These are phyloP conservation scores for Cladorrhinum sp. DNA, from an alignment of 2,329 filamentous ascomycete genomes.

Conservation along the genomic window DNA sequence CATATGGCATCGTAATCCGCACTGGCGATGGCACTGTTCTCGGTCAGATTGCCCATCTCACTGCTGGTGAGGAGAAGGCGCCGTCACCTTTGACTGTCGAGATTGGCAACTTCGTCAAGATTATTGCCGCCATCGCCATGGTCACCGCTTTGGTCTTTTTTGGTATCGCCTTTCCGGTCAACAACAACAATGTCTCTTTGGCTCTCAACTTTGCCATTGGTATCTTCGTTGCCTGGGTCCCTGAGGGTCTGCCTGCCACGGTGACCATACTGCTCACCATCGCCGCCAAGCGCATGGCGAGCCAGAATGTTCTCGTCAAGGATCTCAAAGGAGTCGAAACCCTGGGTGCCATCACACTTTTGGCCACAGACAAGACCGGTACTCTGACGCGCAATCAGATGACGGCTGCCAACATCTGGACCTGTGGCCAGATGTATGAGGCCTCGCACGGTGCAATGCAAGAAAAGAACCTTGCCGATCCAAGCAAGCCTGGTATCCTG, in stretches of 20 bases:
- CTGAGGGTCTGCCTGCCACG: conserved; percentile 40
- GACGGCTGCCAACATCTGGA: conserved; percentile 40
- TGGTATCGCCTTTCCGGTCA: conserved; percentile 21
- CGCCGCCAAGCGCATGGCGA: conserved; percentile 37
- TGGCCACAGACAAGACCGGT: conserved; percentile 65
- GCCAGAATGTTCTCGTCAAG: conserved; percentile 55
- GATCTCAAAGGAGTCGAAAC: conserved; percentile 55
- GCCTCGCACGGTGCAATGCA: conserved; percentile 58
- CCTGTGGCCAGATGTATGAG: conserved; percentile 26
- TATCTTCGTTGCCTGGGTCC: conserved; percentile 39
- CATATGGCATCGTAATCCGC: conserved; percentile 51
- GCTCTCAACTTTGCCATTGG: conserved; percentile 22
- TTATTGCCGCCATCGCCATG: conserved; percentile 34
- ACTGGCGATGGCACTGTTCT: conserved; percentile 56
- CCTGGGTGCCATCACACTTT: conserved; percentile 51
- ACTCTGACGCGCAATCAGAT: conserved; percentile 64
- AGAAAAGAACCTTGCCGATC: conserved; percentile 52
- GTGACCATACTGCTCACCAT: conserved; percentile 32
- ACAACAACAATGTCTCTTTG: conserved; percentile 25
- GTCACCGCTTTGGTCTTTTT: conserved; percentile 27
- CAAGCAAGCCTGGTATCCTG: conserved; percentile 51
- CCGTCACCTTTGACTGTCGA: conserved; percentile 32
- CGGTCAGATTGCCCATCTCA: conserved; percentile 48
- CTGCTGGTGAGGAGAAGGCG: conserved; percentile 28
- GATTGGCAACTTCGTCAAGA: conserved; percentile 35